Evolutionary conservation across 1,284 basidiomycete genomes (phyloP), one percentile per base, ranked within the genome.

Genomic region (Heliocybe sulcata): DNA sequence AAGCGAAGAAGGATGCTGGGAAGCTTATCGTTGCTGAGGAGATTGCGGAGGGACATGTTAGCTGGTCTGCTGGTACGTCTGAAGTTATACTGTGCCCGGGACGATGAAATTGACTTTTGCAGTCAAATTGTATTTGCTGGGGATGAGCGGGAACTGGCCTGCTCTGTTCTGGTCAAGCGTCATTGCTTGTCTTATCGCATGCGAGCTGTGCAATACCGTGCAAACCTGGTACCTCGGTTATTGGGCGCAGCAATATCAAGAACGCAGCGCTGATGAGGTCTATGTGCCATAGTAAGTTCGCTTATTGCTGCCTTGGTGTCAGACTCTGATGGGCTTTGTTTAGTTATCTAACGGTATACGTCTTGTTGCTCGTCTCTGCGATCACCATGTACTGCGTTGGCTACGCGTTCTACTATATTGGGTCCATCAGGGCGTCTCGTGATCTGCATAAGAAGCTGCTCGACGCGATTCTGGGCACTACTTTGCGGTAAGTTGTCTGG

Each of bases 21-120:
- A 80, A 81, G 59, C 68, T 85, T 1, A 72, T 83, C 31, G 69
- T 83, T 12, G 79, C 74, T 2, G 84, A 86, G 61, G 83, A 86
- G 66, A 74, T 82, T 53, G 73, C 77, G 2, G 70, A 77, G 54
- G 84, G 83, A 1, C 76, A 79, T 54, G 75, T 84, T 3, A 73
- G 80, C 52, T 76, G 76, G 70, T 55, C 64, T 16, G 73, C 77
- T 4, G 52, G 75, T 76, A 58, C 52, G 69, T 63, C 55, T 12
- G 53, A 19, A 50, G 27, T 60, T 2, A 14, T 12, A 10, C 19
- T 20, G 8, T 25, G n/a, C 22, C n/a, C 19, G 12, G 14, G 19
- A 45, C 55, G 20, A 52, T 35, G 22, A 38, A 26, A 26, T 51
- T 35, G 20, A 2, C 12, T 57, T 26, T 20, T 38, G 11, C 47